Conservation (phyloP, 2,329 filamentous ascomycete species). For the Waltergamsia citrina region DNA sequence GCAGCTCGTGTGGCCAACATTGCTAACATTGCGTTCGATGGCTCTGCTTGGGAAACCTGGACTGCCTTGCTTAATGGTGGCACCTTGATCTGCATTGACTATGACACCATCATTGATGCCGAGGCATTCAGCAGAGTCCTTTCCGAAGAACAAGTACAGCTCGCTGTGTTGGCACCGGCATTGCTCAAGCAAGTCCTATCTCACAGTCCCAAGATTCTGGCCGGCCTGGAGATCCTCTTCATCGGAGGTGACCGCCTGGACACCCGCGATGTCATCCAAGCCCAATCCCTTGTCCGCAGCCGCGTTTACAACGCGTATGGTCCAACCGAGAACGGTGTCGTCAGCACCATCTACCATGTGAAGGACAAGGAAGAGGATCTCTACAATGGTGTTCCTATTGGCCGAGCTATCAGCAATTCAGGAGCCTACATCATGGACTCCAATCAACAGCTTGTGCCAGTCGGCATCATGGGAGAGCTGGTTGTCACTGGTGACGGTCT, state of each 20-base stretch:
- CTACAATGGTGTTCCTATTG: slow-evolving; percentile 12
- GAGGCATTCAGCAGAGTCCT: slow-evolving; percentile 6
- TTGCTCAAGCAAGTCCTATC: slow-evolving; percentile 9
- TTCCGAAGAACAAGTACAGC: slow-evolving; percentile 22
- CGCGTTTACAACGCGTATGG: slow-evolving; percentile 7
- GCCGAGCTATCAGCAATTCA: slow-evolving; percentile 10
- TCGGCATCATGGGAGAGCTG: slow-evolving; percentile 16
- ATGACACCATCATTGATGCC: slow-evolving; percentile 6
- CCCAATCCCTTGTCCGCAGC: not conserved
- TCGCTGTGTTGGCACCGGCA: slow-evolving; percentile 13
- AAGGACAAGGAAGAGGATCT: not conserved
- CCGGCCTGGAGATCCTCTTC: slow-evolving; percentile 12
- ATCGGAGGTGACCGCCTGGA: slow-evolving; percentile 11
- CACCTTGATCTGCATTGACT: slow-evolving; percentile 8
- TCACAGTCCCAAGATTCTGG: slow-evolving; percentile 23
- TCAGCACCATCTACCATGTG: slow-evolving; percentile 7
- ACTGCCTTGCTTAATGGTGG: slow-evolving; percentile 8
- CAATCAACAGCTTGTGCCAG: slow-evolving; percentile 11
- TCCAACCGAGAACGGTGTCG: slow-evolving; percentile 9
- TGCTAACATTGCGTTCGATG: slow-evolving; percentile 8
- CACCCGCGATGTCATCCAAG: not conserved
- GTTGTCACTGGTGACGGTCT: slow-evolving; percentile 15
- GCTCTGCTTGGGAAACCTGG: slow-evolving; percentile 7
- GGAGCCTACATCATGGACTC: slow-evolving; percentile 14
- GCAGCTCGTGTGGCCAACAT: slow-evolving; percentile 1